Percentiles rank a stretch among this genome's conserved stretches.
Evolutionary conservation across 2,329 filamentous ascomycete species (phyloP).

Genomic region (Fusarium tupiense): DNA sequence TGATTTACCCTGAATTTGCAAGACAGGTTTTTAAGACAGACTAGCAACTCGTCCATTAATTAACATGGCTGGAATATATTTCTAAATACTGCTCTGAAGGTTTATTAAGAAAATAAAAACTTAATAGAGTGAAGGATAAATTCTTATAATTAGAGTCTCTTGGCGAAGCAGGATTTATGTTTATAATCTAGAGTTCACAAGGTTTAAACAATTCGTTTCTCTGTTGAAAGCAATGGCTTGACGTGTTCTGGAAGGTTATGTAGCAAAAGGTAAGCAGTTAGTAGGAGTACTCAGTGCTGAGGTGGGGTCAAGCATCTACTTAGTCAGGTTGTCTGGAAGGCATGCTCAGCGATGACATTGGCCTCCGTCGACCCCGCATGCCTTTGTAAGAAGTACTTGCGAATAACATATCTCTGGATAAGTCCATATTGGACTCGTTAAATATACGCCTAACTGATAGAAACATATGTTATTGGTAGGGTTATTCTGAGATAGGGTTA

Average conservation of each 20-base stretch:
- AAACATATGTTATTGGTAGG: background rate
- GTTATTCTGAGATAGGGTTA: background rate
- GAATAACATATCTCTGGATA: background rate
- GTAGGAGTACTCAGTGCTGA: background rate
- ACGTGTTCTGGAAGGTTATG: background rate
- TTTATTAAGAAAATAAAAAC: background rate
- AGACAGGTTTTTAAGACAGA: background rate
- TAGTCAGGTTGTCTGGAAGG: background rate
- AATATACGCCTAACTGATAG: background rate
- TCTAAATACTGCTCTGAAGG: background rate
- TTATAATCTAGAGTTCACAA: background rate
- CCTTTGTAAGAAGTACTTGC: background rate
- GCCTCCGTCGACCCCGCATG: background rate
- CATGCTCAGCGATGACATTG: background rate
- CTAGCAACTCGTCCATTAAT: background rate
- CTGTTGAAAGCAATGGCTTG: background rate
- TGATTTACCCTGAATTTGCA: fast-evolving
- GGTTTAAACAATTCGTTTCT: background rate
- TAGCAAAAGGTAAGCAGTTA: background rate
- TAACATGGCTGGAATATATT: fast-evolving
- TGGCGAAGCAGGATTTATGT: background rate
- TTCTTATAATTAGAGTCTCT: background rate
- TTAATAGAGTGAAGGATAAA: background rate
- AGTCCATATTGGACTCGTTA: background rate
- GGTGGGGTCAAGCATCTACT: too few relatives aligned